A percentile compares a stretch with the other conserved stretches of the same genome.
Evolutionary conservation across 257 asterid species (phyloP).

Genomic region (Solanum chiquidenum): DNA sequence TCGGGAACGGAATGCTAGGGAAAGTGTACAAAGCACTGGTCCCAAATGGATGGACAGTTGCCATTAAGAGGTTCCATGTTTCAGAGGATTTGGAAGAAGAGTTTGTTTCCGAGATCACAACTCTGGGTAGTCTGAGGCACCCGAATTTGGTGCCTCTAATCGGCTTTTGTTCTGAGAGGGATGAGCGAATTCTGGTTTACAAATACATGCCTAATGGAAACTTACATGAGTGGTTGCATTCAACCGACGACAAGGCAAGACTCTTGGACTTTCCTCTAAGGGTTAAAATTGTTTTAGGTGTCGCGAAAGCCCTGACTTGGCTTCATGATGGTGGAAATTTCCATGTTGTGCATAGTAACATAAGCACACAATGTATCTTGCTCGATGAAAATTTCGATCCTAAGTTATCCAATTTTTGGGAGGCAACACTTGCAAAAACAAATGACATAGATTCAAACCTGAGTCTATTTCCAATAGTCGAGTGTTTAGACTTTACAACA

Average conservation of each 20-base stretch:
- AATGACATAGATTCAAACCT: neutral
- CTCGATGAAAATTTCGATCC: neutral
- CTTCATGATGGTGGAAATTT: neutral
- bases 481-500: neutral
- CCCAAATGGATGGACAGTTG: neutral
- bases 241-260: neutral
- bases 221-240: neutral
- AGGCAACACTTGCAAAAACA: neutral
- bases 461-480: neutral
- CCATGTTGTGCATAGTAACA: neutral
- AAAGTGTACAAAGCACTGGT: neutral
- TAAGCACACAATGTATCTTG: neutral
- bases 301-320: neutral
- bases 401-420: neutral
- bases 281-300: neutral
- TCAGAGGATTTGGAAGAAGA: neutral
- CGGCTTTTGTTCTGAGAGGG: neutral
- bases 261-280: neutral
- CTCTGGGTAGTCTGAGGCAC: neutral
- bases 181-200: neutral
- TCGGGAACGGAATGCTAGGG: neutral
- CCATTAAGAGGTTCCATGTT: neutral
- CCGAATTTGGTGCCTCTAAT: neutral
- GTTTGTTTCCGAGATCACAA: neutral
- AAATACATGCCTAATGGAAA: neutral